Evolutionary conservation across 2,329 filamentous ascomycete species (phyloP).

Genomic region (Aspergillus eucalypticola): DNA sequence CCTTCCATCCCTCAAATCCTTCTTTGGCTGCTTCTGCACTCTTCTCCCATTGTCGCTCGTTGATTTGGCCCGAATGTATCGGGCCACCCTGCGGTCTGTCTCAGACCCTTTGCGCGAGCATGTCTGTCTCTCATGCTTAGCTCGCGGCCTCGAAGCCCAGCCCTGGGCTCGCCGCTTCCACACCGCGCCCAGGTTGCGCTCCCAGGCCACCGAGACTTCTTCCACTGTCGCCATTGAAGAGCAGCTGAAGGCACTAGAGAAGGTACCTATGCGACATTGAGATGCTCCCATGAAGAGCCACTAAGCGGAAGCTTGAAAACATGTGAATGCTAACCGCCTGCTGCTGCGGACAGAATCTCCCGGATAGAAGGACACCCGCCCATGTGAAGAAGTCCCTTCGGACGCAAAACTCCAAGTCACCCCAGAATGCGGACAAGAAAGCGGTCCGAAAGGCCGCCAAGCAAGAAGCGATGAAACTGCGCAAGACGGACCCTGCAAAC

Average conservation of each 20-base stretch:
- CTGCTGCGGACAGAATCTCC: neutral
- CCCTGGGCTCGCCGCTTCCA: slow-evolving; percentile 29
- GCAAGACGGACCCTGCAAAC: neutral
- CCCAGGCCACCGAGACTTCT: slow-evolving; percentile 2
- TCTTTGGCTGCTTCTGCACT: neutral
- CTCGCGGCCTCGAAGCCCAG: slow-evolving; percentile 26
- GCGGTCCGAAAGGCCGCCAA: neutral
- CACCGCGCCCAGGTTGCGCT: slow-evolving; percentile 21
- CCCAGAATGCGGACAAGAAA: neutral
- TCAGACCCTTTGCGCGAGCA: slow-evolving; percentile 36
- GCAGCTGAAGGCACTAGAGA: neutral
- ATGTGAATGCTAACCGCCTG: neutral
- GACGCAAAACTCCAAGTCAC: neutral
- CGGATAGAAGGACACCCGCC: neutral
- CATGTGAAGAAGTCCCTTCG: neutral
- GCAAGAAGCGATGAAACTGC: neutral
- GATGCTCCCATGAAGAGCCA: neutral
- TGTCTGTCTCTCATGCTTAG: slow-evolving; percentile 39
- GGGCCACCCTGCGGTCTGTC: slow-evolving; percentile 38
- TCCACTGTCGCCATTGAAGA: neutral
- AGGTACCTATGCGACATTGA: slow-evolving; percentile 7
- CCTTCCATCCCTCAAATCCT: neutral
- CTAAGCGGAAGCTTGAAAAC: too few species aligned
- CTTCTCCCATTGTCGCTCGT: neutral
- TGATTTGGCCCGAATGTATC: slow-evolving; percentile 37